phyloP scores from a whole-genome alignment of 2,329 filamentous ascomycete genomes.

The Emmonsiellopsis sp. region DNA sequence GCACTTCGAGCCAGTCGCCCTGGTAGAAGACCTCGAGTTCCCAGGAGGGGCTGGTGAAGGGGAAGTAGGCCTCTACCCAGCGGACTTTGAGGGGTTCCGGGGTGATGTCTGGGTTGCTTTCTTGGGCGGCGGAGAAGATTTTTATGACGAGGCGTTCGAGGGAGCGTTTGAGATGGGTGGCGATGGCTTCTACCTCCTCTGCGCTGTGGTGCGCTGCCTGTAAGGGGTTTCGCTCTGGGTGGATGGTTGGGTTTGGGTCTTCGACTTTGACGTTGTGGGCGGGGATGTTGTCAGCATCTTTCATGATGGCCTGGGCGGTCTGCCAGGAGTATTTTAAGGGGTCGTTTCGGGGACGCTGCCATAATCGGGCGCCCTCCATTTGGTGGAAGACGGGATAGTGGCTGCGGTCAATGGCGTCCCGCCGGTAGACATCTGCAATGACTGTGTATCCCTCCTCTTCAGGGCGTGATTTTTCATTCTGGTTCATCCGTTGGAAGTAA shows the following conservation, averaged over 20 bases:
- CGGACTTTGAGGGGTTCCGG: conserved; percentile 73
- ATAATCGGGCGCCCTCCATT: conserved; percentile 90
- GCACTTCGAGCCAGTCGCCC: conserved; percentile 89
- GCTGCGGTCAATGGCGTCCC: conserved; percentile 87
- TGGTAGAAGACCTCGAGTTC: conserved; percentile 93
- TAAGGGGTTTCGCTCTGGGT: conserved; percentile 72
- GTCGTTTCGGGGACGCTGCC: conserved; percentile 54
- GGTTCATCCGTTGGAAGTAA: conserved; percentile 60
- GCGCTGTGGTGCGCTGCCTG: conserved; percentile 62
- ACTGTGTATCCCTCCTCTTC: conserved; percentile 69
- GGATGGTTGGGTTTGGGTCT: conserved; percentile 70
- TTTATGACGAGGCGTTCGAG: conserved; percentile 84
- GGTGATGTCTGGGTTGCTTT: conserved; percentile 39
- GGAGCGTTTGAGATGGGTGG: conserved; percentile 76
- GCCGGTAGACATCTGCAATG: conserved; percentile 86
- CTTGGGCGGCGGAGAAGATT: conserved; percentile 71
- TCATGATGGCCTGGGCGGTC: conserved; percentile 54
- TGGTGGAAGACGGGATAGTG: conserved; percentile 98
- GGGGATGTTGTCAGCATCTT: conserved; percentile 63
- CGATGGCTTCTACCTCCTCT: conserved; percentile 74
- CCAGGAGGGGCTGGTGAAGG: conserved; percentile 92
- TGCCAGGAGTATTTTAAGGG: conserved; percentile 27
- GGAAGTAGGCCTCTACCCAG: conserved; percentile 97
- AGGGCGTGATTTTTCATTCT: conserved; percentile 25
- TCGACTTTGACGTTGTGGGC: conserved; percentile 68